phyloP scores from a whole-genome alignment of 2,329 filamentous ascomycete species.

The Cercospora sesami region DNA sequence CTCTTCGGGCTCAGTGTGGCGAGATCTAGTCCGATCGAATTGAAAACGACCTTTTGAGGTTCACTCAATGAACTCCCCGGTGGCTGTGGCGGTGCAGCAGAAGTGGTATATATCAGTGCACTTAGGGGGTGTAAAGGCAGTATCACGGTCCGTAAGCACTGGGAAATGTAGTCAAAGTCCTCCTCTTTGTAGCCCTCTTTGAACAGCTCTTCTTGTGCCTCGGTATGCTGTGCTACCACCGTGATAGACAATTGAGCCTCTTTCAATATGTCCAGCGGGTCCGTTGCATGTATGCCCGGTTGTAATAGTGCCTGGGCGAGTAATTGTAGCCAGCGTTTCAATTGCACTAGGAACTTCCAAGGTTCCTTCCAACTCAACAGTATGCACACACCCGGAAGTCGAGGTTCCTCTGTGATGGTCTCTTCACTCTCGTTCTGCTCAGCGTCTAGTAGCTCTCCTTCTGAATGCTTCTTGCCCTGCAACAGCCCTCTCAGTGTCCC shows the following conservation, averaged over 20 bases:
- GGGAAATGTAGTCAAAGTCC: conserved; percentile 92
- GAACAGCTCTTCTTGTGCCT: conserved; percentile 87
- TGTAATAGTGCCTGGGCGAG: conserved; percentile 72
- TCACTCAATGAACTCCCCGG: conserved; percentile 36
- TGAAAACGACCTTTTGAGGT: conserved; percentile 78
- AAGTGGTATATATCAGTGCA: conserved; percentile 50
- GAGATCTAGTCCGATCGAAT: conserved; percentile 62
- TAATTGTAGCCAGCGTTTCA: conserved; percentile 86
- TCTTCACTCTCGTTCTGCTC: conserved; percentile 19
- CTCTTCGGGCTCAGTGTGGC: conserved; percentile 30
- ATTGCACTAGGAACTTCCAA: conserved; percentile 85
- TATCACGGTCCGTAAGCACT: conserved; percentile 85
- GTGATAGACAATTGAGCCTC: conserved; percentile 87
- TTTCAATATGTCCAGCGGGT: conserved; percentile 80
- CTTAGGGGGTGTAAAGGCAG: conserved; percentile 66
- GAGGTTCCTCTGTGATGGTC: conserved; percentile 1
- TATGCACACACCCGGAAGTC: conserved; percentile 62
- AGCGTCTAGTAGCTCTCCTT: conserved; percentile 16
- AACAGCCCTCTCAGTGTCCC: conserved; percentile 32
- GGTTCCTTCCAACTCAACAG: conserved; percentile 95
- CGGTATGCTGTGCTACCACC: conserved; percentile 94
- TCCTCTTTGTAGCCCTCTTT: conserved; percentile 94
- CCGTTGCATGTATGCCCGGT: conserved; percentile 56
- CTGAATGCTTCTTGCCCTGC: conserved; percentile 21
- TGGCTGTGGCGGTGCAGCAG: conserved; percentile 38